Conservation (phyloP, 345 rosid genomes). For the Arabis alpina region DNA sequence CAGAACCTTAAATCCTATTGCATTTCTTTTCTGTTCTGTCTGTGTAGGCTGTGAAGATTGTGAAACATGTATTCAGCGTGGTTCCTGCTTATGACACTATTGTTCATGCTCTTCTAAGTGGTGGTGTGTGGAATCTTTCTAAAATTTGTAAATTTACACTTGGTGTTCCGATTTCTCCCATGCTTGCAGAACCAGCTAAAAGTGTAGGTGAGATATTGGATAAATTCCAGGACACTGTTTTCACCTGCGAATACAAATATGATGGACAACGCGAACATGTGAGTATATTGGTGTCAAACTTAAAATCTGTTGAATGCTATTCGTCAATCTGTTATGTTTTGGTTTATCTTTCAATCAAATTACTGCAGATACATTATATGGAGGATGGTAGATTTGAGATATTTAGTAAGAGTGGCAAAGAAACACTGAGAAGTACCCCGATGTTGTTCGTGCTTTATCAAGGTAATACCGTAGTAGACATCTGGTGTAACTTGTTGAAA, state of each 20-base stretch:
- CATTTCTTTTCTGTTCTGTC: background rate
- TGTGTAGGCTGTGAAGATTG: slow-evolving; percentile 83
- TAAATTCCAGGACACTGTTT: slow-evolving; percentile 81
- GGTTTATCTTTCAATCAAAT: slow-evolving; percentile 13
- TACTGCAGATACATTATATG: slow-evolving; percentile 76
- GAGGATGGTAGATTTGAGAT: slow-evolving; percentile 91
- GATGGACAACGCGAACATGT: slow-evolving; percentile 99
- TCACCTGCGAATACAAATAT: slow-evolving; percentile 93
- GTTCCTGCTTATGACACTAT: slow-evolving; percentile 92
- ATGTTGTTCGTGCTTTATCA: slow-evolving; percentile 72
- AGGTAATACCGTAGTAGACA: slow-evolving; percentile 47
- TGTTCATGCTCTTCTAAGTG: slow-evolving; percentile 73
- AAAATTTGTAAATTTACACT: slow-evolving; percentile 66
- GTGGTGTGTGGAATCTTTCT: slow-evolving; percentile 88
- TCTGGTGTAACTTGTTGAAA: slow-evolving; percentile 26
- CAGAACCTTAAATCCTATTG: too few species aligned
- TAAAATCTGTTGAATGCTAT: background rate
- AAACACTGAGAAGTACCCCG: slow-evolving; percentile 90
- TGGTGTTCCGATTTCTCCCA: slow-evolving; percentile 93
- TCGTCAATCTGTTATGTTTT: background rate
- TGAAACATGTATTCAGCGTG: slow-evolving; percentile 82
- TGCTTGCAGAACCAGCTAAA: slow-evolving; percentile 93
- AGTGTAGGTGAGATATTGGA: slow-evolving; percentile 76
- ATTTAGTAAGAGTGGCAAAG: slow-evolving; percentile 91
- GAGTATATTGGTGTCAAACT: slow-evolving; percentile 18